A percentile compares a stretch with the other conserved stretches of the same genome.
phyloP scores from a whole-genome alignment of 208 protist species.

The Acanthamoeba comandoni region DNA sequence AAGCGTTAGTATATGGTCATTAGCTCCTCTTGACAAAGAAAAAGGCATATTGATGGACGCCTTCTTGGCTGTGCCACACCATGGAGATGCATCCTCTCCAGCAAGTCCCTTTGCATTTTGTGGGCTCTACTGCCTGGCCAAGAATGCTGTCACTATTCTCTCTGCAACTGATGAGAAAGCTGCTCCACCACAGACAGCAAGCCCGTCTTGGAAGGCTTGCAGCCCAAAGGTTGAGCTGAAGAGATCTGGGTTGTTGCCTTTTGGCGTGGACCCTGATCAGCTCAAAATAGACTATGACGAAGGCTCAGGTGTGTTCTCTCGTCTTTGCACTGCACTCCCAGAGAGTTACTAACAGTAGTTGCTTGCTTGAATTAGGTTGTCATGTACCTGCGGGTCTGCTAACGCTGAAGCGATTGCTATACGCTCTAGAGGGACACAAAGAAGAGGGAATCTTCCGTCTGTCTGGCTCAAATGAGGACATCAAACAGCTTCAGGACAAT shows the following conservation, averaged over 20 bases:
- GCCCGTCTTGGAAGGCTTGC: not conserved
- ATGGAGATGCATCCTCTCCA: not conserved
- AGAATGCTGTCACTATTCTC: not conserved
- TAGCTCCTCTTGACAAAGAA: not conserved
- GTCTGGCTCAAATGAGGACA: not conserved
- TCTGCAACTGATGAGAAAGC: not conserved
- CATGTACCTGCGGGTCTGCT: not conserved
- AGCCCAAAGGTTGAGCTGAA: not conserved
- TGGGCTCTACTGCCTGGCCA: conserved; percentile 1
- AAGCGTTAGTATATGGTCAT: not conserved
- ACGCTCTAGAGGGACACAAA: not conserved
- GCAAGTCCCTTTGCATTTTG: not conserved
- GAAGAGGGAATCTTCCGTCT: conserved; percentile 22
- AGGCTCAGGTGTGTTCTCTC: not conserved
- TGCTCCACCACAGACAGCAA: not conserved
- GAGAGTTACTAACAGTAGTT: not conserved
- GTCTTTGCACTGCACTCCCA: not conserved
- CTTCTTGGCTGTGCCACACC: conserved; percentile 23
- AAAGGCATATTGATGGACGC: not conserved
- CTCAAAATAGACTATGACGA: not conserved
- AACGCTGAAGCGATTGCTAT: not conserved
- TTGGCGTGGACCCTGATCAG: not conserved
- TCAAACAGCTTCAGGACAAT: not conserved
- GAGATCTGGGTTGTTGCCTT: not conserved
- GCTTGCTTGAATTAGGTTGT: too few relatives aligned